Conservation (phyloP, 257 asterid genomes). For the Cinchona pubescens region DNA sequence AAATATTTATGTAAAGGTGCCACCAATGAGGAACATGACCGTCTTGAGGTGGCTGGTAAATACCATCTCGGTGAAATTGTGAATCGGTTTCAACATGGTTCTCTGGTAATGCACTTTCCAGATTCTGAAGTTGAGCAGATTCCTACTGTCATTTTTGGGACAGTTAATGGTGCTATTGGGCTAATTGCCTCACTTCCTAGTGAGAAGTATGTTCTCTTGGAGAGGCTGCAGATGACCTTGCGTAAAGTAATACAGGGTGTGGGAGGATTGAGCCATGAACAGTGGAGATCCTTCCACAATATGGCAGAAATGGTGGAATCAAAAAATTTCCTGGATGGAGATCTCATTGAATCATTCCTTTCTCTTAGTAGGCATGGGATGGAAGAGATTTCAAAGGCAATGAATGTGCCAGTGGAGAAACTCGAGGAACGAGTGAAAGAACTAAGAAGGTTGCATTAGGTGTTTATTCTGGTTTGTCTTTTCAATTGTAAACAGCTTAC, state of each 20-base stretch:
- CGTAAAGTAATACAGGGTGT: slow-evolving; percentile 94
- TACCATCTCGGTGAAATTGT: slow-evolving; percentile 97
- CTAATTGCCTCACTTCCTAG: slow-evolving; percentile 89
- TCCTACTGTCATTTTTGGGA: slow-evolving; percentile 90
- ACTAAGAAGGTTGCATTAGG: slow-evolving; percentile 80
- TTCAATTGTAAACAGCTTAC: too few species aligned
- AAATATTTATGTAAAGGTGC: too few species aligned
- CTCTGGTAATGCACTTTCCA: slow-evolving; percentile 91
- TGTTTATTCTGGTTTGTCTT: neutral
- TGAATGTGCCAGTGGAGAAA: slow-evolving; percentile 75
- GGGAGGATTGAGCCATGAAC: slow-evolving; percentile 93
- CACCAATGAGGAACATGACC: slow-evolving; percentile 95
- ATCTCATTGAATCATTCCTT: slow-evolving; percentile 84
- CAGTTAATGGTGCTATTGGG: slow-evolving; percentile 92
- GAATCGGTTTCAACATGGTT: slow-evolving; percentile 86
- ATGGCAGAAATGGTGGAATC: slow-evolving; percentile 84
- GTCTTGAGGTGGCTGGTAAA: slow-evolving; percentile 97
- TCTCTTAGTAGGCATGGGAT: slow-evolving; percentile 70
- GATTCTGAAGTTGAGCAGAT: slow-evolving; percentile 91
- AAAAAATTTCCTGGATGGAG: slow-evolving; percentile 86
- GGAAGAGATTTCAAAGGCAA: slow-evolving; percentile 75
- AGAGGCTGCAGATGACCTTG: slow-evolving; percentile 66
- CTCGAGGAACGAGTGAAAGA: slow-evolving; percentile 97
- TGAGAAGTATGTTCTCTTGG: slow-evolving; percentile 72
- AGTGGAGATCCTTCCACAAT: slow-evolving; percentile 91